A percentile compares a stretch with the other conserved stretches of the same genome.
phyloP scores from a whole-genome alignment of 1,139 yeast species.

The Yamadazyma sp. region DNA sequence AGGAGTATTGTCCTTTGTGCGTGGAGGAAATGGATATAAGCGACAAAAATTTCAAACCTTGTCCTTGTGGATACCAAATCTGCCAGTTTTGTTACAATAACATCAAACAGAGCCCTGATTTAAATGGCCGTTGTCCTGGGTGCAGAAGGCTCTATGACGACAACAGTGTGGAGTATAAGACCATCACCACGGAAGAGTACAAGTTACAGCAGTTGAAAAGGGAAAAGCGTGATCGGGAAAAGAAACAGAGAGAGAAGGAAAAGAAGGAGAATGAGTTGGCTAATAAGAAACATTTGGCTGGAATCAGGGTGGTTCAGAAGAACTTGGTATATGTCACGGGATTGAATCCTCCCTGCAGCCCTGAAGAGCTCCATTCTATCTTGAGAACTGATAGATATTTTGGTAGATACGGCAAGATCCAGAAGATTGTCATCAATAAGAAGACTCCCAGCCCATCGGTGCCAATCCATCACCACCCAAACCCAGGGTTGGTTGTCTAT shows the following conservation, averaged over 20 bases:
- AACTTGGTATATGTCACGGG: conserved; percentile 97
- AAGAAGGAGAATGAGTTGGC: conserved; percentile 89
- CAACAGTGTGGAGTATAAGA: conserved; percentile 84
- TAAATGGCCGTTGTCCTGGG: conserved; percentile 96
- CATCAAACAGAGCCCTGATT: conserved; percentile 90
- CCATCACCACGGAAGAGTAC: conserved; percentile 82
- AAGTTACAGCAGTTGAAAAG: conserved; percentile 75
- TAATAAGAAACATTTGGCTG: conserved; percentile 89
- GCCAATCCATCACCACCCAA: conserved; percentile 41
- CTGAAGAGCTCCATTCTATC: conserved; percentile 85
- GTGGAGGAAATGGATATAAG: conserved; percentile 97
- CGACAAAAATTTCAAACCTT: conserved; percentile 94
- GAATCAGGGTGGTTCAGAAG: conserved; percentile 96
- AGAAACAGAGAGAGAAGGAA: conserved; percentile 87
- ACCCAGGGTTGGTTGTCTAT: conserved; percentile 90
- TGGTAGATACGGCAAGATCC: conserved; percentile 96
- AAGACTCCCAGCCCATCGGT: conserved; percentile 52
- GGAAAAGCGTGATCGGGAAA: conserved; percentile 80
- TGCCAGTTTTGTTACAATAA: conserved; percentile 98
- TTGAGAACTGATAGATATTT: conserved; percentile 90
- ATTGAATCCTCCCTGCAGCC: conserved; percentile 83
- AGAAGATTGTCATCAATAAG: conserved; percentile 89
- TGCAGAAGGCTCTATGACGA: conserved; percentile 95
- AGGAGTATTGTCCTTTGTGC: conserved; percentile 87
- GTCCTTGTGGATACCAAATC: conserved; percentile 98